Conservation (phyloP, 441 rosid genomes). For the Syzygium syzygioides region DNA sequence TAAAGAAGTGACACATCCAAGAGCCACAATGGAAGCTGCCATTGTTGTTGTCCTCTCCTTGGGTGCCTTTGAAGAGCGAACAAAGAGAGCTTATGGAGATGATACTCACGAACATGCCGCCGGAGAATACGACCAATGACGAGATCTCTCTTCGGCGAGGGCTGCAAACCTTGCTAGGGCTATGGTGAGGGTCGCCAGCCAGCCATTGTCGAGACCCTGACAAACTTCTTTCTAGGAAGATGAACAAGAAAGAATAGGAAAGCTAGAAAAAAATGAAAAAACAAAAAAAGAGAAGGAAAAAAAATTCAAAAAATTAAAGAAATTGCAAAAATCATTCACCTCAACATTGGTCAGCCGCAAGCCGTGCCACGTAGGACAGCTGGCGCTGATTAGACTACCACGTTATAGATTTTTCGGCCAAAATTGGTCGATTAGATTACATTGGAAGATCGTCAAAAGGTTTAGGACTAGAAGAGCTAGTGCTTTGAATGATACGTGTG, state of each 20-base stretch:
- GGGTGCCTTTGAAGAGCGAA: constrained; percentile 36
- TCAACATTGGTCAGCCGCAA: fast-evolving
- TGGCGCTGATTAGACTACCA: not conserved
- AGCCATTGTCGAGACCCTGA: not conserved
- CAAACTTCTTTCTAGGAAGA: not conserved
- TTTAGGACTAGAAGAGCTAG: constrained; percentile 23
- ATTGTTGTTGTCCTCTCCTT: constrained; percentile 19
- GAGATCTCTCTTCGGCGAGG: constrained; percentile 26
- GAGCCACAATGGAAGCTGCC: constrained; percentile 20
- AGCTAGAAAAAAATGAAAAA: not conserved
- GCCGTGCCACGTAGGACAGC: not conserved
- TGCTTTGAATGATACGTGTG: constrained; percentile 27
- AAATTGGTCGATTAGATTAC: too few species aligned
- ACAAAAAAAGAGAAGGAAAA: too few species aligned
- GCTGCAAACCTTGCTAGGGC: not conserved
- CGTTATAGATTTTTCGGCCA: too few species aligned
- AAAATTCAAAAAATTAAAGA: not conserved
- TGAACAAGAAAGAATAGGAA: not conserved
- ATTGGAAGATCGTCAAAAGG: too few species aligned
- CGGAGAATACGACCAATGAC: constrained; percentile 23
- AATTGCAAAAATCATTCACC: not conserved
- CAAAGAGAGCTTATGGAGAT: constrained; percentile 55
- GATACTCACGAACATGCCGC: constrained; percentile 35
- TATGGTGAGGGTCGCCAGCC: not conserved
- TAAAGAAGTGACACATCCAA: too few species aligned